Evolutionary conservation across 108 stramenopile species (phyloP).

Genomic region (Cyclostephanos tholiformis): DNA sequence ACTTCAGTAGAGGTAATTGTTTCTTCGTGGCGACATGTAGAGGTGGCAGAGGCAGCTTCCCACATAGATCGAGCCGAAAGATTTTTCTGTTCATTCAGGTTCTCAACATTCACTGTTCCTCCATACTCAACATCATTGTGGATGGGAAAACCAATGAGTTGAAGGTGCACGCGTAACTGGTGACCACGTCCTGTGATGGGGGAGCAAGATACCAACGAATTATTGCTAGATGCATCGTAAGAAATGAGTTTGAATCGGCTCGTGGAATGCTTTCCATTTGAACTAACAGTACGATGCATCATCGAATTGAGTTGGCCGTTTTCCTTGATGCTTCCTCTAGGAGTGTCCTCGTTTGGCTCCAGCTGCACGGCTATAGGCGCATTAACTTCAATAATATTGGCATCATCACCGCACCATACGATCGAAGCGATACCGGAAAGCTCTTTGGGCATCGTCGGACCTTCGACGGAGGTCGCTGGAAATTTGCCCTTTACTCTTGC

Average conservation of each 20-base stretch:
- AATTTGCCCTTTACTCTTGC: slow-evolving; percentile 73
- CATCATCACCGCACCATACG: slow-evolving; percentile 37
- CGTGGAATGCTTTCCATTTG: slow-evolving; percentile 63
- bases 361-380: slow-evolving; percentile 70
- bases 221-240: slow-evolving; percentile 55
- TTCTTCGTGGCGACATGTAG: slow-evolving; percentile 30
- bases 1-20: slow-evolving; percentile 40
- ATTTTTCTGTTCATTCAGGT: not conserved
- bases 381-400: slow-evolving; percentile 50
- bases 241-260: slow-evolving; percentile 69
- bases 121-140: slow-evolving; percentile 85
- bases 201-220: slow-evolving; percentile 64
- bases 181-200: slow-evolving; percentile 92
- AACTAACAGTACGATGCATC: slow-evolving; percentile 59
- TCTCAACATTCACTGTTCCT: slow-evolving; percentile 26
- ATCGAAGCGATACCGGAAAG: slow-evolving; percentile 8
- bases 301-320: slow-evolving; percentile 38
- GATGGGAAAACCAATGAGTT: slow-evolving; percentile 79
- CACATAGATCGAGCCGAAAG: slow-evolving; percentile 19
- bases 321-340: not conserved
- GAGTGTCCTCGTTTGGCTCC: not conserved
- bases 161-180: slow-evolving; percentile 89
- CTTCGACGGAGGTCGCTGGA: slow-evolving; percentile 27
- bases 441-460: slow-evolving; percentile 8
- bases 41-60: not conserved